These are phyloP conservation scores for Hyaloraphidium curvatum DNA, from an alignment of 192 early-diverging fungal genomes.

Conservation along the genomic window DNA sequence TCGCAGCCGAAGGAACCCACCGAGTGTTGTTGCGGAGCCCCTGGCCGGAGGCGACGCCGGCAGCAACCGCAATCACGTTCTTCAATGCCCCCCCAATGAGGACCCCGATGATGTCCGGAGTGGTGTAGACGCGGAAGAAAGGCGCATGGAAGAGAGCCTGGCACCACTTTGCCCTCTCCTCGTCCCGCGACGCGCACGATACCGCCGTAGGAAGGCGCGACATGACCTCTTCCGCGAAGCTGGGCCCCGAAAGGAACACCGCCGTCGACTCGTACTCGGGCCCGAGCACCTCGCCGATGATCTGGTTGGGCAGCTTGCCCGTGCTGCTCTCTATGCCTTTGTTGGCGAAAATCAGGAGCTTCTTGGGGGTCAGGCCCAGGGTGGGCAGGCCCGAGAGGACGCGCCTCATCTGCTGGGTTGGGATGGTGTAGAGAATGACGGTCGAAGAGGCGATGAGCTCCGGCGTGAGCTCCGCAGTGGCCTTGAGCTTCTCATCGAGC, in stretches of 20 bases:
- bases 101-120: slow-evolving; percentile 20
- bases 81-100: slow-evolving; percentile 29
- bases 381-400: neutral
- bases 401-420: slow-evolving; percentile 28
- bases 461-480: slow-evolving; percentile 12
- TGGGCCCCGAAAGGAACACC: slow-evolving; percentile 26
- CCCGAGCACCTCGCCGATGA: slow-evolving; percentile 19
- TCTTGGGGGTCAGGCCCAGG: slow-evolving; percentile 2
- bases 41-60: slow-evolving; percentile 22
- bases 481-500: slow-evolving; percentile 13
- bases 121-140: slow-evolving; percentile 26
- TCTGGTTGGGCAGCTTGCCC: slow-evolving; percentile 19
- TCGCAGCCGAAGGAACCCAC: neutral
- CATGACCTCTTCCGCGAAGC: slow-evolving; percentile 26
- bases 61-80: slow-evolving; percentile 30
- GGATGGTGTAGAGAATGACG: slow-evolving; percentile 25
- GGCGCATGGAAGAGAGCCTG: slow-evolving; percentile 29
- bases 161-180: slow-evolving; percentile 13
- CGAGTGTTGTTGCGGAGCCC: slow-evolving; percentile 22
- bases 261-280: slow-evolving; percentile 12
- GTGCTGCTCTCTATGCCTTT: slow-evolving; percentile 29
- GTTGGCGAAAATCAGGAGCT: slow-evolving; percentile 31
- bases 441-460: slow-evolving; percentile 10
- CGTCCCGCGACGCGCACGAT: slow-evolving; percentile 14
- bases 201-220: slow-evolving; percentile 24